Percentiles rank a stretch among this genome's conserved stretches.
phyloP scores from a whole-genome alignment of 345 rosid species.

The Pugionium cornutum region DNA sequence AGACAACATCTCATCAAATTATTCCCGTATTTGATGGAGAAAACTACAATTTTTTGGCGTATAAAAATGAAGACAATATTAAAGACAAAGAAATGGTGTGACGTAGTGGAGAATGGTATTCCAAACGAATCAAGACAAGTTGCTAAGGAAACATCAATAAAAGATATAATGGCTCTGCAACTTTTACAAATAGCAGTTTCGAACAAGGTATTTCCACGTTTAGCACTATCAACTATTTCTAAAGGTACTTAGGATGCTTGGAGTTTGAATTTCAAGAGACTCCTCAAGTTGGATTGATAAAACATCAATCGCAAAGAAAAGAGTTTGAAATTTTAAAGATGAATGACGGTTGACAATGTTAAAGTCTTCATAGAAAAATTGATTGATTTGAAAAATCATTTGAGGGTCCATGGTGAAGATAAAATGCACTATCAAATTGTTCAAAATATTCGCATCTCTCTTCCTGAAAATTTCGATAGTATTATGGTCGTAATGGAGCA shows the following conservation, averaged over 20 bases:
- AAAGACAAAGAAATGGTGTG: background rate
- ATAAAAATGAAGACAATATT: slow-evolving; percentile 3
- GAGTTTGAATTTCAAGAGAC: background rate
- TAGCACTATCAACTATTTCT: background rate
- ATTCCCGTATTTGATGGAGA: background rate
- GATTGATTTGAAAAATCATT: background rate
- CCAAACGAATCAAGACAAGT: background rate
- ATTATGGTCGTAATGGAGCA: background rate
- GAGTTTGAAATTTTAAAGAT: background rate
- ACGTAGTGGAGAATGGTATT: background rate
- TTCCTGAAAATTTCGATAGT: background rate
- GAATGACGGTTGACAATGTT: background rate
- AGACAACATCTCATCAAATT: background rate
- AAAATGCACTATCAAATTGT: background rate
- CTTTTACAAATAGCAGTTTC: background rate
- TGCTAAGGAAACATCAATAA: background rate
- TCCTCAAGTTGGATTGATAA: background rate
- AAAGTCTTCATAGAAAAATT: background rate
- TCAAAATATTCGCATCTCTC: background rate
- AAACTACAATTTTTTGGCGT: background rate
- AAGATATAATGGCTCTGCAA: background rate
- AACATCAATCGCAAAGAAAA: background rate
- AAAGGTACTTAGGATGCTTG: background rate
- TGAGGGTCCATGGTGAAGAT: background rate
- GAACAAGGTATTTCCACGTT: background rate